Conservation (phyloP, 208 protist genomes). For the Crithidia mellificae region DNA sequence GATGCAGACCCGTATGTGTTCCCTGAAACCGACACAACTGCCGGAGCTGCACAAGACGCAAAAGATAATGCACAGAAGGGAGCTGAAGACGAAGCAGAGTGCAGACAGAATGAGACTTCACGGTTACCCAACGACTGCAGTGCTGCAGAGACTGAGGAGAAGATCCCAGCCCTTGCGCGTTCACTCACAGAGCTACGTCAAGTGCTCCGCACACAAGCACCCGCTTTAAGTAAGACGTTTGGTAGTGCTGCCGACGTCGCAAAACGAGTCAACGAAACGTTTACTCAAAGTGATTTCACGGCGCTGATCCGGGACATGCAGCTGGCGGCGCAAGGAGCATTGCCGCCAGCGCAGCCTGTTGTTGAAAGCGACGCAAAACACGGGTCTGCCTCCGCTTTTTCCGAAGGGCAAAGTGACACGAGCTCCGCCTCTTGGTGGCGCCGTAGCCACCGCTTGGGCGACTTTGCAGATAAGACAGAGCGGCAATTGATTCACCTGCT, state of each 20-base stretch:
- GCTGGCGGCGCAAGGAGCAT: slow-evolving; percentile 3
- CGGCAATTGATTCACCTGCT: slow-evolving; percentile 33
- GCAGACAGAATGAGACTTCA: too few relatives aligned
- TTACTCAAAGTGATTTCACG: slow-evolving; percentile 10
- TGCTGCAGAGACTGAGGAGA: too few relatives aligned
- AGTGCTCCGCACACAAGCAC: background rate
- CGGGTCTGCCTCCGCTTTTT: too few relatives aligned
- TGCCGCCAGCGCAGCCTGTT: background rate
- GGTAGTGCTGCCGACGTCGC: slow-evolving; percentile 11
- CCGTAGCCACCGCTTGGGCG: slow-evolving; percentile 4
- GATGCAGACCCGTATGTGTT: slow-evolving; percentile 38
- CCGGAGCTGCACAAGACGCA: background rate
- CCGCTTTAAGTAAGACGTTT: slow-evolving; percentile 4
- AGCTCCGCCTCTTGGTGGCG: slow-evolving; percentile 4
- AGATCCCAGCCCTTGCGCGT: background rate
- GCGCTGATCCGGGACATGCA: slow-evolving; percentile 18
- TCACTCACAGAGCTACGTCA: background rate
- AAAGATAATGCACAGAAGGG: background rate
- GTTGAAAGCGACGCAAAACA: too few relatives aligned
- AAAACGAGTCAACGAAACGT: background rate
- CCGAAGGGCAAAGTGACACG: too few relatives aligned
- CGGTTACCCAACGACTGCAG: too few relatives aligned
- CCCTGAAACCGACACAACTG: slow-evolving; percentile 3
- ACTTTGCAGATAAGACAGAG: slow-evolving; percentile 15
- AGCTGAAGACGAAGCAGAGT: too few relatives aligned